Conservation (phyloP, 352 stramenopile genomes). For the Pythium dissimile region DNA sequence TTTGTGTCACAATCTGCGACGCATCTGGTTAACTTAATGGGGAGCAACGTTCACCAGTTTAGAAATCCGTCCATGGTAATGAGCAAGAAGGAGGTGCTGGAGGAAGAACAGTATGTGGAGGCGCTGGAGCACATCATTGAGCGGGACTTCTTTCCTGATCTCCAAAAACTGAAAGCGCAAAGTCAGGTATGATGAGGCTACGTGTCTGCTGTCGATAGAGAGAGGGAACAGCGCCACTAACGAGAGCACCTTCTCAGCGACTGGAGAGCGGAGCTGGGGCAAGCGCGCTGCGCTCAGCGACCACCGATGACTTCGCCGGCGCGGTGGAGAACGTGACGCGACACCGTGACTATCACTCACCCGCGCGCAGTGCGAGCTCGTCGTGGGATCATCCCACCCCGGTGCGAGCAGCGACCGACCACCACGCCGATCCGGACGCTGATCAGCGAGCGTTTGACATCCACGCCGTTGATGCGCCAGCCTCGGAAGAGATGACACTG, state of each 20-base stretch:
- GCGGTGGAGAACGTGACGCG: too few relatives aligned
- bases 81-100: slow-evolving; percentile 59
- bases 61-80: too few relatives aligned
- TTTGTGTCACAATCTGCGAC: too few relatives aligned
- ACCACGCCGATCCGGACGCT: slow-evolving; percentile 4
- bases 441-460: not conserved
- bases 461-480: not conserved
- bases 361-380: slow-evolving; percentile 13
- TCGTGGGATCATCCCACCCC: slow-evolving; percentile 67
- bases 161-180: slow-evolving; percentile 51
- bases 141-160: slow-evolving; percentile 85
- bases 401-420: slow-evolving; percentile 2
- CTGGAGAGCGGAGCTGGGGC: too few relatives aligned
- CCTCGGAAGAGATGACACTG: slow-evolving; percentile 34
- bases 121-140: slow-evolving; percentile 77
- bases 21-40: slow-evolving; percentile 9
- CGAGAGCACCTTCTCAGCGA: not conserved
- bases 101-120: slow-evolving; percentile 81
- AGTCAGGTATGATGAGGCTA: slow-evolving; percentile 30
- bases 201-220: not conserved
- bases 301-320: not conserved
- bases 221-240: not conserved
- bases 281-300: not conserved
- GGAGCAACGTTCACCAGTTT: not conserved
- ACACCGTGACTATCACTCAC: not conserved